Evolutionary conservation across 768 basidiomycete species (phyloP).

Genomic region (Tricholomella constricta): DNA sequence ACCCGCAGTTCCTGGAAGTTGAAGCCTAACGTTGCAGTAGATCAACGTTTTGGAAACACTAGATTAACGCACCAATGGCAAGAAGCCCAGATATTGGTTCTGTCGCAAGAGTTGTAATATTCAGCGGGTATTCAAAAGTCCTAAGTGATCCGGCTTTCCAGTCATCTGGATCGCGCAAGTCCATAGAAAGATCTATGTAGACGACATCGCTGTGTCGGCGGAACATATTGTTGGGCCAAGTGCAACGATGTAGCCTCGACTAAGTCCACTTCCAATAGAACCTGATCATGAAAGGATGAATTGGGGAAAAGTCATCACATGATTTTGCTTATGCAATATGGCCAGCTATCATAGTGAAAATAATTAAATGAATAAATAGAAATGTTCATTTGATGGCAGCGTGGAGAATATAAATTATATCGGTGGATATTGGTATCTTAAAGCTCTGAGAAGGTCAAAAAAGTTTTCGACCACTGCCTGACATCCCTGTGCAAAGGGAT

Average conservation of each 20-base stretch:
- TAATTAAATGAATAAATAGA: too few relatives aligned
- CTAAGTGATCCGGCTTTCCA: slow-evolving; percentile 58
- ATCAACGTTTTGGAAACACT: background rate
- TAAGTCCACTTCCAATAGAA: background rate
- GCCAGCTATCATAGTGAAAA: too few relatives aligned
- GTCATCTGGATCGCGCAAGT: slow-evolving; percentile 54
- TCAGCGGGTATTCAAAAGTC: slow-evolving; percentile 49
- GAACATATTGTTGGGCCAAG: slow-evolving; percentile 36
- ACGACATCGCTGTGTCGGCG: slow-evolving; percentile 34
- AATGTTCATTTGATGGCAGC: too few relatives aligned
- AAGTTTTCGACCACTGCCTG: too few relatives aligned
- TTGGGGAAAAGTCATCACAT: background rate
- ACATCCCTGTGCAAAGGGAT: too few relatives aligned
- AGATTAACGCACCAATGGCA: slow-evolving; percentile 50
- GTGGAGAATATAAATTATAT: too few relatives aligned
- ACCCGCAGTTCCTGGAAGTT: slow-evolving; percentile 54
- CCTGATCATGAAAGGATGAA: background rate
- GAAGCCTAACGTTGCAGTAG: background rate
- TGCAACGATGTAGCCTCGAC: background rate
- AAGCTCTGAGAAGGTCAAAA: too few relatives aligned
- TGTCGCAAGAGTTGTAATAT: slow-evolving; percentile 54
- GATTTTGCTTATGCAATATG: too few relatives aligned
- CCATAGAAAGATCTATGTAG: slow-evolving; percentile 57
- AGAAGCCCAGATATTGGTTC: slow-evolving; percentile 64
- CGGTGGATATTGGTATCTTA: too few relatives aligned